Evolutionary conservation across 108 stramenopile genomes (phyloP).

Genomic region (Skeletonema menzelii): DNA sequence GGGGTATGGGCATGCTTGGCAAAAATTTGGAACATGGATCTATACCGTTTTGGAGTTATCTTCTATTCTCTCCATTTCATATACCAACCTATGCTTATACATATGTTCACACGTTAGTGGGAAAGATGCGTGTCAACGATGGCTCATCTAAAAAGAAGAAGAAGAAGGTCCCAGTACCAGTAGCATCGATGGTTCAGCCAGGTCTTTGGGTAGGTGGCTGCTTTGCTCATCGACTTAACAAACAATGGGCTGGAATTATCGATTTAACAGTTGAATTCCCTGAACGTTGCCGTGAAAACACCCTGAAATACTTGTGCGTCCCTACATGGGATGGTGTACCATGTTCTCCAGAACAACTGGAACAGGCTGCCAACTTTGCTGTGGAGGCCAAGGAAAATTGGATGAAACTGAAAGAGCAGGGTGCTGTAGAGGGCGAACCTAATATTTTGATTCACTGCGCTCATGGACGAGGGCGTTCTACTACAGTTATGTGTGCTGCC

Average conservation of each 20-base stretch:
- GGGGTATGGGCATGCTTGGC: constrained; percentile 76
- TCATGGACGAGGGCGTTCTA: constrained; percentile 80
- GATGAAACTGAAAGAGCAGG: constrained; percentile 43
- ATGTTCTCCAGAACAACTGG: constrained; percentile 72
- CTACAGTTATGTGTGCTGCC: constrained; percentile 87
- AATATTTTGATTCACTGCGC: constrained; percentile 81
- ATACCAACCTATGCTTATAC: constrained; percentile 79
- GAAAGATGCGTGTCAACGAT: constrained; percentile 36
- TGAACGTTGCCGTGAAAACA: constrained; percentile 62
- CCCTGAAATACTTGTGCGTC: constrained; percentile 61
- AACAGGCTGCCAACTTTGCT: constrained; percentile 75
- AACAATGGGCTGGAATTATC: constrained; percentile 80
- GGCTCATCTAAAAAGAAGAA: constrained; percentile 33
- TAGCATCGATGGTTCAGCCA: constrained; percentile 79
- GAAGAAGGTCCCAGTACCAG: constrained; percentile 59
- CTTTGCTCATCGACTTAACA: constrained; percentile 73
- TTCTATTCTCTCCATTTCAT: constrained; percentile 75
- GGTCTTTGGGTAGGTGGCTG: constrained; percentile 92
- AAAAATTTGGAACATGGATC: constrained; percentile 68
- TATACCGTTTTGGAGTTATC: constrained; percentile 82
- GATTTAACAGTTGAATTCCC: constrained; percentile 91
- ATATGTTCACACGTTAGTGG: constrained; percentile 54
- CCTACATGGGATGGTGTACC: constrained; percentile 91
- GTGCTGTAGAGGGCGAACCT: constrained; percentile 52
- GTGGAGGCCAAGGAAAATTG: constrained; percentile 60